A percentile compares a stretch with the other conserved stretches of the same genome.
These are phyloP conservation scores for Paralagenidium karlingii DNA, from an alignment of 352 stramenopile species.

Conservation along the genomic window DNA sequence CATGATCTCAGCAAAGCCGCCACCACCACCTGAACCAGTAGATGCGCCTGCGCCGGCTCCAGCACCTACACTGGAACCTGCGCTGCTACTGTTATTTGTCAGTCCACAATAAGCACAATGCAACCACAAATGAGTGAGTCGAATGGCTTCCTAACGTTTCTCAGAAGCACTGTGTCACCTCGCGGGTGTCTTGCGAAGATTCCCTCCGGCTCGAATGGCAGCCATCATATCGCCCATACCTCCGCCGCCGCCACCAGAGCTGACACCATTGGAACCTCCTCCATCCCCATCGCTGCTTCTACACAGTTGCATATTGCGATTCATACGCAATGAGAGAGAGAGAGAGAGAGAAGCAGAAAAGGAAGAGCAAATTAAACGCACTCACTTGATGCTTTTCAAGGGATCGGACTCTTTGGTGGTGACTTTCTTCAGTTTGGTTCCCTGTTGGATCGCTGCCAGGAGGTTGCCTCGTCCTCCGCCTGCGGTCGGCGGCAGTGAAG, in stretches of 20 bases:
- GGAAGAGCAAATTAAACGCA: background rate
- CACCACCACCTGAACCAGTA: constrained; percentile 9
- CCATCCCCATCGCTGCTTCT: constrained; percentile 6
- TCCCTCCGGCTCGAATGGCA: constrained; percentile 55
- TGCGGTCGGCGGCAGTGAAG: constrained; percentile 8
- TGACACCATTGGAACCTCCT: constrained; percentile 6
- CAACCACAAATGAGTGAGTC: too few species aligned
- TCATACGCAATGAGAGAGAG: background rate
- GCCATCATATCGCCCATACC: constrained; percentile 58
- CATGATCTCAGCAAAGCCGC: constrained; percentile 85
- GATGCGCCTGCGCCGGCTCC: background rate
- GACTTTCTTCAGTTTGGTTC: constrained; percentile 64
- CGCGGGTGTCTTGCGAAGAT: constrained; percentile 34
- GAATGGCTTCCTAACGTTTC: too few species aligned
- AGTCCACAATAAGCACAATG: background rate
- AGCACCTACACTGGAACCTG: background rate
- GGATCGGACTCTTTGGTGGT: constrained; percentile 56
- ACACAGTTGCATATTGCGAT: background rate
- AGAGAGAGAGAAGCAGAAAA: background rate
- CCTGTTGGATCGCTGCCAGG: constrained; percentile 58
- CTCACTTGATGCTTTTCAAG: constrained; percentile 24
- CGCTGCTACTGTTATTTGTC: constrained; percentile 6
- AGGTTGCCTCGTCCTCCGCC: constrained; percentile 32
- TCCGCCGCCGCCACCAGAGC: constrained; percentile 13
- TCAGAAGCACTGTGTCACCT: too few species aligned